Evolutionary conservation across 495 filamentous ascomycete genomes (phyloP).

Genomic region (Entonaema liquescens): DNA sequence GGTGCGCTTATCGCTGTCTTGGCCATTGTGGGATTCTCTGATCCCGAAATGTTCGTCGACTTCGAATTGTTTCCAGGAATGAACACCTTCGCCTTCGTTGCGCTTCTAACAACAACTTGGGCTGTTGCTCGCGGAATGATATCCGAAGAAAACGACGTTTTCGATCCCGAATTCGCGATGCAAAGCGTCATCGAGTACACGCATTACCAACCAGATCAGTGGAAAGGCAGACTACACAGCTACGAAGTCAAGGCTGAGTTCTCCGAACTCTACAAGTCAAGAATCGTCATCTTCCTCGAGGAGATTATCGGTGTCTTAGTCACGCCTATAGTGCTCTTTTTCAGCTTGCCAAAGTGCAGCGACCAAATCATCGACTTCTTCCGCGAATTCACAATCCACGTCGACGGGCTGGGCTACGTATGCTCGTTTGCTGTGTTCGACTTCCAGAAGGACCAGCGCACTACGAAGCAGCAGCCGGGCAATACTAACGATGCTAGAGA

Average conservation of each 20-base stretch:
- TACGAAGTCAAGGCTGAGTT: constrained; percentile 88
- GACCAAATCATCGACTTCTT: constrained; percentile 98
- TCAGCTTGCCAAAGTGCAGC: constrained; percentile 85
- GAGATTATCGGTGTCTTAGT: constrained; percentile 92
- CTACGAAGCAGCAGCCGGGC: constrained; percentile 51
- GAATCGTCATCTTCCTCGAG: constrained; percentile 88
- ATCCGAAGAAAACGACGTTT: constrained; percentile 87
- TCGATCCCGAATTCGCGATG: constrained; percentile 90
- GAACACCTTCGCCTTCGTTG: constrained; percentile 48
- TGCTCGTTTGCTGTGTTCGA: constrained; percentile 99
- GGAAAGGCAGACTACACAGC: constrained; percentile 88
- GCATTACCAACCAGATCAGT: constrained; percentile 86
- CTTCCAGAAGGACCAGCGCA: constrained; percentile 83
- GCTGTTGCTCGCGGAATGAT: constrained; percentile 79
- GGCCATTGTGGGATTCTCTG: constrained; percentile 78
- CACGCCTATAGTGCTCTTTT: constrained; percentile 88
- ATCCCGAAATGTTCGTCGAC: constrained; percentile 87
- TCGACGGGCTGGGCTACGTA: constrained; percentile 94
- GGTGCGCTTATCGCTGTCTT: constrained; percentile 87
- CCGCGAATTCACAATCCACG: constrained; percentile 94
- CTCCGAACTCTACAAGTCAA: constrained; percentile 84
- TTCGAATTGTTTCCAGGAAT: constrained; percentile 84
- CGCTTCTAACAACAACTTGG: constrained; percentile 70
- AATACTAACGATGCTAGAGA: constrained; percentile 71
- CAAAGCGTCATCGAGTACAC: constrained; percentile 89